Conservation (phyloP, 139 green algal genomes). For the Chlorella sp. region DNA sequence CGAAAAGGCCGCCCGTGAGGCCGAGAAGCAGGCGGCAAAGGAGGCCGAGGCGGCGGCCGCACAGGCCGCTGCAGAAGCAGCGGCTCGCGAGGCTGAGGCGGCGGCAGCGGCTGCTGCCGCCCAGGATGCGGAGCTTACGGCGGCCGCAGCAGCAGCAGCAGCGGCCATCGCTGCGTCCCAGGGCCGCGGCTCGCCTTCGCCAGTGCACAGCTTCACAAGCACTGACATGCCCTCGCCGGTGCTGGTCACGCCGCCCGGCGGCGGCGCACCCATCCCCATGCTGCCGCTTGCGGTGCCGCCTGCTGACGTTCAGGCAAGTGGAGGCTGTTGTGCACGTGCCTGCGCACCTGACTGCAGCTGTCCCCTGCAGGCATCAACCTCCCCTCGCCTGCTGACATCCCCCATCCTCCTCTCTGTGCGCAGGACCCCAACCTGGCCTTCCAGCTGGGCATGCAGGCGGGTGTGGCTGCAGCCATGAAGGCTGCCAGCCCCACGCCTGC, state of each 20-base stretch:
- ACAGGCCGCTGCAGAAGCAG: background rate
- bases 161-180: background rate
- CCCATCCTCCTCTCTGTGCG: background rate
- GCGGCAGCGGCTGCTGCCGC: background rate
- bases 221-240: background rate
- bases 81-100: background rate
- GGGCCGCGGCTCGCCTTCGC: background rate
- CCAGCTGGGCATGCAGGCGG: conserved; percentile 28
- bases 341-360: too few species aligned
- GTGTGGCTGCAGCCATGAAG: background rate
- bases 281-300: background rate
- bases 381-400: too few species aligned
- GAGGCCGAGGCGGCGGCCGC: background rate
- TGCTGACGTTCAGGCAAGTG: background rate
- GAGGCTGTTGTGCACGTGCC: too few species aligned
- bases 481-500: background rate
- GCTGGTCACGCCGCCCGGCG: conserved; percentile 5
- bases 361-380: too few species aligned
- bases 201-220: too few species aligned
- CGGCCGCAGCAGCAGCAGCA: background rate
- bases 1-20: too few species aligned
- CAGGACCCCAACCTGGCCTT: background rate
- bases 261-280: conserved; percentile 7
- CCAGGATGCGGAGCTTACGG: background rate
- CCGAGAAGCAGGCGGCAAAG: background rate